Evolutionary conservation across 169 alveolate genomes (phyloP).

Genomic region (Plasmodium yoelii): DNA sequence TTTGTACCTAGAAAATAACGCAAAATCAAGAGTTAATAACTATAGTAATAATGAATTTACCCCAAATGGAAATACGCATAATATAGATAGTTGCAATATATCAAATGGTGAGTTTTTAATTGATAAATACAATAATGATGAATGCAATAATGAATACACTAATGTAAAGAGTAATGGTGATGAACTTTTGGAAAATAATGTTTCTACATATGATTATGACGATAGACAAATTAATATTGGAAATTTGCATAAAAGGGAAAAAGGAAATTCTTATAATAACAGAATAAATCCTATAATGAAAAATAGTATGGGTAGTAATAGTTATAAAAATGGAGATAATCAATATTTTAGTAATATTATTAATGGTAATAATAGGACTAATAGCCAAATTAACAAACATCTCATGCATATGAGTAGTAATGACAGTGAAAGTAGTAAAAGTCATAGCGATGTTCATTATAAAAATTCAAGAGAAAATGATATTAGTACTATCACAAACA

Average conservation of each 20-base stretch:
- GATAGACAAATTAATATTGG: background rate
- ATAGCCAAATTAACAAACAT: background rate
- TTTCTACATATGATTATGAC: constrained; percentile 1
- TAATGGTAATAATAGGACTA: constrained; percentile 3
- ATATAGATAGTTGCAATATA: too few relatives aligned
- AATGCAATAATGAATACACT: too few relatives aligned
- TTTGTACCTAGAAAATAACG: too few relatives aligned
- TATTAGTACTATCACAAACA: background rate
- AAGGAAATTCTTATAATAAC: background rate
- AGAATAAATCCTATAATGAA: constrained; percentile 4
- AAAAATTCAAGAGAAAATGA: background rate
- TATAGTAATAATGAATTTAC: too few relatives aligned
- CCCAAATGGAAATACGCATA: too few relatives aligned
- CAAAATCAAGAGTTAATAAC: too few relatives aligned
- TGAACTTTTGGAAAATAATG: background rate
- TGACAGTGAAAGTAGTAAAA: constrained; percentile 16
- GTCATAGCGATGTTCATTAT: constrained; percentile 8
- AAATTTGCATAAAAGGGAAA: background rate
- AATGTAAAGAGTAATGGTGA: too few relatives aligned
- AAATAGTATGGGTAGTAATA: constrained; percentile 10
- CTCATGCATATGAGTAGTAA: background rate
- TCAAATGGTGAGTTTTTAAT: too few relatives aligned
- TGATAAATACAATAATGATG: too few relatives aligned
- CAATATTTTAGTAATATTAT: background rate
- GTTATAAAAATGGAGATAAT: too few relatives aligned